Conservation (phyloP, 768 basidiomycete genomes). For the Erythrobasidium yunnanense region DNA sequence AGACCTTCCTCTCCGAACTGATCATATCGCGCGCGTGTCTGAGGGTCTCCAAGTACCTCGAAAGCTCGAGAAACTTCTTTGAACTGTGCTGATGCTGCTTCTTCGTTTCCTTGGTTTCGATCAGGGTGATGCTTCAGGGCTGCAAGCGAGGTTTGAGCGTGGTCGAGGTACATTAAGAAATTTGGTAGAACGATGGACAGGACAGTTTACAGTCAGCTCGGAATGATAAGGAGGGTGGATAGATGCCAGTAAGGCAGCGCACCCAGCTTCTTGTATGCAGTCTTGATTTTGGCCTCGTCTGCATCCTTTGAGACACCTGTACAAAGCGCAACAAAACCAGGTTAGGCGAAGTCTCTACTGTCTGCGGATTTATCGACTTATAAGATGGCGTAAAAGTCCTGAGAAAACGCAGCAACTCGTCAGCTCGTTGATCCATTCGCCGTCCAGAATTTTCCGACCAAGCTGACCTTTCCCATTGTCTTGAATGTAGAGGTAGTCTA, state of each 20-base stretch:
- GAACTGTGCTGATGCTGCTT: constrained; percentile 76
- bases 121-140: constrained; percentile 94
- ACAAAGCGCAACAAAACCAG: not conserved
- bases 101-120: constrained; percentile 65
- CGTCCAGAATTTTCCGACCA: not conserved
- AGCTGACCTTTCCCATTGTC: constrained; percentile 16
- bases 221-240: too few relatives aligned
- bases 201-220: not conserved
- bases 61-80: constrained; percentile 92
- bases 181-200: not conserved
- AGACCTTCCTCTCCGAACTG: constrained; percentile 69
- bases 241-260: not conserved
- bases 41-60: constrained; percentile 63
- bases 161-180: not conserved
- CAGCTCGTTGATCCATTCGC: not conserved
- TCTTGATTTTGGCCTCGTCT: constrained; percentile 70
- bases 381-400: constrained; percentile 27
- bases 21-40: constrained; percentile 53
- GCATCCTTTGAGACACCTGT: constrained; percentile 60
- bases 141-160: constrained; percentile 45
- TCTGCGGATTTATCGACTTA: constrained; percentile 8
- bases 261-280: constrained; percentile 86
- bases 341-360: not conserved
- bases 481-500: not conserved
- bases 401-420: not conserved